Conservation (phyloP, 257 asterid genomes). For the Fraxinus excelsior region DNA sequence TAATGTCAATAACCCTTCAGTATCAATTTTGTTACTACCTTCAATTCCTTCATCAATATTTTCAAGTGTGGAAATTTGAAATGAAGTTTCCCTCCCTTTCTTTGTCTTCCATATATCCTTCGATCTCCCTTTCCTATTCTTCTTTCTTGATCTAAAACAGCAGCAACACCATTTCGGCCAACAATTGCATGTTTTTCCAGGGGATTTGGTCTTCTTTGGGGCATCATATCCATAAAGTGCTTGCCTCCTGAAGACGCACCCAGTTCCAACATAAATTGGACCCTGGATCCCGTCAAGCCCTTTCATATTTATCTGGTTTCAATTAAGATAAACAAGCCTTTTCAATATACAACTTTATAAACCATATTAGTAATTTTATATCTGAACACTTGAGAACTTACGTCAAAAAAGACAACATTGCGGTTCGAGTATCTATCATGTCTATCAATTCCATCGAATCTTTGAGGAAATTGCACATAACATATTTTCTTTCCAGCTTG, state of each 20-base stretch:
- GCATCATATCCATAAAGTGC: conserved; percentile 74
- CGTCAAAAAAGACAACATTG: conserved; percentile 69
- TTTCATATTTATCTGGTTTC: conserved; percentile 66
- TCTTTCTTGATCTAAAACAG: conserved; percentile 48
- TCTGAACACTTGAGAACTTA: conserved; percentile 27
- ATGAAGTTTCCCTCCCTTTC: conserved; percentile 44
- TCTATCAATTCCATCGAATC: conserved; percentile 69
- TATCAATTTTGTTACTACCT: conserved; percentile 46
- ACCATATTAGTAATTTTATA: conserved; percentile 8
- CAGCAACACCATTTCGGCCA: conserved; percentile 58
- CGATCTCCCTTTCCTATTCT: conserved; percentile 40
- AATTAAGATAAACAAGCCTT: conserved; percentile 15
- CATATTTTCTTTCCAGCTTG: conserved; percentile 67
- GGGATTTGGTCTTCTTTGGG: conserved; percentile 54
- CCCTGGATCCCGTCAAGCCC: conserved; percentile 85
- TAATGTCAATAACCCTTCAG: background rate
- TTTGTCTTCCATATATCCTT: conserved; percentile 45
- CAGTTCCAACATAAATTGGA: conserved; percentile 74
- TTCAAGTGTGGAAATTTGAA: conserved; percentile 61
- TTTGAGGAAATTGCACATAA: conserved; percentile 76
- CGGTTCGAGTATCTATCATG: conserved; percentile 68
- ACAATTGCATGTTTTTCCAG: conserved; percentile 64
- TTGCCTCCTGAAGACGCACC: conserved; percentile 70
- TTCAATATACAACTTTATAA: background rate
- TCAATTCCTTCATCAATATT: conserved; percentile 69